Evolutionary conservation across 441 rosid genomes (phyloP).

Genomic region (Eruca vesicaria): DNA sequence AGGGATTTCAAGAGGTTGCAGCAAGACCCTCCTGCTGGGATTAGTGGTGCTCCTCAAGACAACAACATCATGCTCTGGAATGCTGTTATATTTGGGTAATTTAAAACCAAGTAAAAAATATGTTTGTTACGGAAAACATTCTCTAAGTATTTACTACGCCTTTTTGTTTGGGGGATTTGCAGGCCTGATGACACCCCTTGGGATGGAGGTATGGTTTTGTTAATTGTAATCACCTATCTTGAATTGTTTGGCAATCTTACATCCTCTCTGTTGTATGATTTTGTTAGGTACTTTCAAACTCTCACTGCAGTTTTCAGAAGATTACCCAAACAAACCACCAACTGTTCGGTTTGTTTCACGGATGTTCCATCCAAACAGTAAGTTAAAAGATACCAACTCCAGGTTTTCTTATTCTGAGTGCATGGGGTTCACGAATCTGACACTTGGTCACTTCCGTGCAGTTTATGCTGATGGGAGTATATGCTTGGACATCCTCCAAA

Average conservation of each 20-base stretch:
- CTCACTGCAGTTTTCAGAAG: conserved; percentile 68
- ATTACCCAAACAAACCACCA: conserved; percentile 76
- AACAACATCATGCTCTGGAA: conserved; percentile 74
- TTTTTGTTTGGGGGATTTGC: too few relatives aligned
- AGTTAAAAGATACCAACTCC: conserved; percentile 20
- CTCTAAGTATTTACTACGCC: too few relatives aligned
- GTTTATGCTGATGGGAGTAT: conserved; percentile 87
- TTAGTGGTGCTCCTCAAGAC: conserved; percentile 76
- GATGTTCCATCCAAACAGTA: conserved; percentile 82
- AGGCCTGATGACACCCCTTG: conserved; percentile 80
- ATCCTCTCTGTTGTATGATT: not conserved
- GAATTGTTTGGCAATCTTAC: not conserved
- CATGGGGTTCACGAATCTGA: conserved; percentile 3
- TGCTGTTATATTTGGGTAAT: conserved; percentile 72
- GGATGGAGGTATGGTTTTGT: conserved; percentile 60
- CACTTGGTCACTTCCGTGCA: conserved; percentile 20
- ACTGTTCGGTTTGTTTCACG: conserved; percentile 73
- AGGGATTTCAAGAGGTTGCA: conserved; percentile 82
- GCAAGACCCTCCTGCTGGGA: conserved; percentile 79
- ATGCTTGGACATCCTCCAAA: conserved; percentile 80
- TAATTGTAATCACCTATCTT: not conserved
- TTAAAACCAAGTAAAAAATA: not conserved
- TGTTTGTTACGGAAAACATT: not conserved
- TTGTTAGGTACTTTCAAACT: conserved; percentile 63
- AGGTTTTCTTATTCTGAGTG: not conserved